Evolutionary conservation across 2,329 filamentous ascomycete species (phyloP), one percentile per base, ranked within the genome.

Genomic region (Verticillium zaregamsianum): DNA sequence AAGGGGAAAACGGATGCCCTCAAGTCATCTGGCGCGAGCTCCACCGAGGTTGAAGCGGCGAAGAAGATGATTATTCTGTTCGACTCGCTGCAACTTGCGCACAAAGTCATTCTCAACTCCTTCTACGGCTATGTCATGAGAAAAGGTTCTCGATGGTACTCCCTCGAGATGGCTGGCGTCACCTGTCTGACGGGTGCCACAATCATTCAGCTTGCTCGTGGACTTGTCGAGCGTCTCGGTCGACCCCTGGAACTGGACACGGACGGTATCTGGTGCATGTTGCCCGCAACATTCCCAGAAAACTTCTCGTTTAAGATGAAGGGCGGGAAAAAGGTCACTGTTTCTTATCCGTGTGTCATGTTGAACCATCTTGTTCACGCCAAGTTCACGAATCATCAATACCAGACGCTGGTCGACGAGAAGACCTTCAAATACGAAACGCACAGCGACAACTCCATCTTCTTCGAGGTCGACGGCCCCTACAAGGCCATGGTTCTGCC

Each of bases 121-220:
- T 99, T 99, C 80, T 99, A 99, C 69, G 95, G 95, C 66, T 99
- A 99, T 73, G 95, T 98, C 74, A 99, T 99, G 95, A 86, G 95
- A 79, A 99, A 99, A 74, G 95, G 95, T 37, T 99, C 95, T 40
- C 88, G 95, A 61, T 99, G 95, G 95, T 99, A 99, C 73, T 99
- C 95, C 20, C 89, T 99, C 85, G 95, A 99, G 74, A 99, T 99
- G 95, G 95, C 96, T 17, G 95, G 95, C 68, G 95, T 99, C 5
- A 99, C 95, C 52, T 99, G 95, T 78, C 80, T 99, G 74, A 99
- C 95, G 1, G 95, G 95, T 65, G 95, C 95, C 35, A 91, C 89
- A 52, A 99, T 99, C 72, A 99, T 99, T 73, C 95, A 99, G 72
- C 88, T 99, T 84, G 96, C 95, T 20, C 87, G 94, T 71, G 90